Base-by-base conservation (phyloP, 1,284 basidiomycete species). In the Trametes sp. region DNA sequence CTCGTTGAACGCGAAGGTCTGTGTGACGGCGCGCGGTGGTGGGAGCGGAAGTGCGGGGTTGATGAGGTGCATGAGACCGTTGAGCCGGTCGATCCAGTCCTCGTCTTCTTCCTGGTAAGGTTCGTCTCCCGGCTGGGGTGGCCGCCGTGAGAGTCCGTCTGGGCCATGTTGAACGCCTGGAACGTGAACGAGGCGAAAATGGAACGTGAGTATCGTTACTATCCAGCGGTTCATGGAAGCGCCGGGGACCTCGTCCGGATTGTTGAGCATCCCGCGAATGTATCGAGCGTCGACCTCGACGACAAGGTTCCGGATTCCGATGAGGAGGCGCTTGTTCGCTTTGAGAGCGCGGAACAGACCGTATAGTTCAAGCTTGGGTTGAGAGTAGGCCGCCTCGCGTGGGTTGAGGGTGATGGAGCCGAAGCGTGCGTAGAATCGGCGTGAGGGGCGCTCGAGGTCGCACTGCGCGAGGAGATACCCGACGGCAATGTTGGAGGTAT, bases 251-350 rank as follows among this genome's bases (percentile, higher is more conserved):
- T 79, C 67, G 48, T 81, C 77, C 0, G 80, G 81, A 21, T 81
- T 77, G 44, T 77, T 74, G 3, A 83, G 67, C 81, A 82, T 82
- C 0, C 78, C 80, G 35, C 78, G 74, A 41, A 83, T 77, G 57
- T 79, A 81, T 8, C 70, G 66, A 0, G 78, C 78, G 55, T 82
- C 79, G 0, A 78, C 73, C 60, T 82, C 77, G 0, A 82, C 71
- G 2, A 71, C 50, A 0, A 82, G 68, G 7, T 77, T 77, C 5
- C 66, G 57, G 0, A 78, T 56, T 0, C 80, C 79, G 19, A 80
- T 72, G 3, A 82, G 61, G 31, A 72, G 73, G 1, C 73, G 48
- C 26, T 64, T 60, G 24, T 66, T 61, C 0, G 68, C 66, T 5
- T 69, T 63, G 2, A 82, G 67, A 0, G 77, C 72, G 0, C 74